Evolutionary conservation across 139 green algal species (phyloP).

Genomic region (Chlamydomonas applanata): DNA sequence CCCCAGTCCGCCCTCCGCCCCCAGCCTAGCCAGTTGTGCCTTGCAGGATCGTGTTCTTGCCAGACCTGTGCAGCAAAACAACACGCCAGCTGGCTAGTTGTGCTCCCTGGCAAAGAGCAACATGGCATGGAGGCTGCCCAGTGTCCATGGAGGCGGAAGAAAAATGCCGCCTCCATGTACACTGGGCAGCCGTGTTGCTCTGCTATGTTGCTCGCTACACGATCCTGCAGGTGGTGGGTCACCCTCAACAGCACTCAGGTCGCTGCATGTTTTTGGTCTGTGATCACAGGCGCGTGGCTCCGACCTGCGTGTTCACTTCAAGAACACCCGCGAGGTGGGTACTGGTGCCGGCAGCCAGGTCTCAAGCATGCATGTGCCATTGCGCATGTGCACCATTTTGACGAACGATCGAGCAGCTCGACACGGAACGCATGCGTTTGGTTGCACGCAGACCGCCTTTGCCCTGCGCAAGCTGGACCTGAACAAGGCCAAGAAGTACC

Average conservation of each 20-base stretch:
- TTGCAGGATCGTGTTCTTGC: too few relatives aligned
- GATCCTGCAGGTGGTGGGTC: too few relatives aligned
- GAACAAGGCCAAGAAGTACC: slow-evolving; percentile 92
- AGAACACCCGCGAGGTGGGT: slow-evolving; percentile 91
- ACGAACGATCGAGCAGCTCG: background rate
- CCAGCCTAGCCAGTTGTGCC: background rate
- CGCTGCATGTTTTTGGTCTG: background rate
- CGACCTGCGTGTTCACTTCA: slow-evolving; percentile 95
- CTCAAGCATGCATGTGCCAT: background rate
- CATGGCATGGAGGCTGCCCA: too few relatives aligned
- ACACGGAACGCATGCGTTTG: background rate
- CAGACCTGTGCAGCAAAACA: too few relatives aligned
- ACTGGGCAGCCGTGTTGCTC: too few relatives aligned
- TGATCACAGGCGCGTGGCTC: slow-evolving; percentile 75
- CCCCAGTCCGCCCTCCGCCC: background rate
- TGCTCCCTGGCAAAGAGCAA: too few relatives aligned
- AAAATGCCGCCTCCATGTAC: too few relatives aligned
- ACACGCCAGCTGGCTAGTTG: too few relatives aligned
- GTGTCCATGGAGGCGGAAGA: too few relatives aligned
- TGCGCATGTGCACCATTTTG: background rate
- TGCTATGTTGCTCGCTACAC: too few relatives aligned
- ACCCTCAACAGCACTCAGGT: too few relatives aligned
- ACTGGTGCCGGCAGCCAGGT: background rate
- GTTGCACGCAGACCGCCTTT: slow-evolving; percentile 65
- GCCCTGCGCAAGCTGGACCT: slow-evolving; percentile 85